Conservation (phyloP, 306 rosid genomes). For the Inga oerstediana region DNA sequence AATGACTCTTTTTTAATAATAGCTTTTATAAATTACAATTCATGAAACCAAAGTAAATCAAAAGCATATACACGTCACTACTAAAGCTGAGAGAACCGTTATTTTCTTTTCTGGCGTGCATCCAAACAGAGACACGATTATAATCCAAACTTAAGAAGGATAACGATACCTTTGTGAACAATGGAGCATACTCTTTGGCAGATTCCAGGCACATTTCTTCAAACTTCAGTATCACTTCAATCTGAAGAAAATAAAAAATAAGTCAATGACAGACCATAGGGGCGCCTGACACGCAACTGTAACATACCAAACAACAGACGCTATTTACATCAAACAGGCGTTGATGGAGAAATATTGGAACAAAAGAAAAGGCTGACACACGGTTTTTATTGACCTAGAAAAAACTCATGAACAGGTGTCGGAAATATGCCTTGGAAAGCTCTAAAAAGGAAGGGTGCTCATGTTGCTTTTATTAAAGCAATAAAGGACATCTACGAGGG, state of each 20-base stretch:
- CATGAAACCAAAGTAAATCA: neutral
- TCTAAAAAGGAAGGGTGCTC: neutral
- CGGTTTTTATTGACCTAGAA: neutral
- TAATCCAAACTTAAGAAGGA: neutral
- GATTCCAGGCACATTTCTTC: conserved; percentile 97
- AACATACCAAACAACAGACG: neutral
- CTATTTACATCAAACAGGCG: neutral
- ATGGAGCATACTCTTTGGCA: conserved; percentile 69
- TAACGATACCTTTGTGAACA: conserved; percentile 69
- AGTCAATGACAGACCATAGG: conserved; percentile 15
- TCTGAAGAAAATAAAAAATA: conserved; percentile 49
- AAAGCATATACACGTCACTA: conserved; percentile 11
- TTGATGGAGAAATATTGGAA: neutral
- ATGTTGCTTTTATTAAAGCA: neutral
- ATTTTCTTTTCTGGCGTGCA: conserved; percentile 11
- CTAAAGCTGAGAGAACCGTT: conserved; percentile 1
- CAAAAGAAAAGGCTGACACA: neutral
- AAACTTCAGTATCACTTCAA: conserved; percentile 85
- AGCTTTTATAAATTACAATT: neutral
- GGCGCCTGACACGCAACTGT: conserved; percentile 1
- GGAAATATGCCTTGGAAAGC: neutral
- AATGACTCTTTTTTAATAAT: neutral
- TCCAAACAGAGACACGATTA: neutral
- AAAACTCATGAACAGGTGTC: neutral
- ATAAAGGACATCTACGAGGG: neutral